Base-by-base conservation (phyloP, 805 yeast genomes). In the Peterozyma toletana region DNA sequence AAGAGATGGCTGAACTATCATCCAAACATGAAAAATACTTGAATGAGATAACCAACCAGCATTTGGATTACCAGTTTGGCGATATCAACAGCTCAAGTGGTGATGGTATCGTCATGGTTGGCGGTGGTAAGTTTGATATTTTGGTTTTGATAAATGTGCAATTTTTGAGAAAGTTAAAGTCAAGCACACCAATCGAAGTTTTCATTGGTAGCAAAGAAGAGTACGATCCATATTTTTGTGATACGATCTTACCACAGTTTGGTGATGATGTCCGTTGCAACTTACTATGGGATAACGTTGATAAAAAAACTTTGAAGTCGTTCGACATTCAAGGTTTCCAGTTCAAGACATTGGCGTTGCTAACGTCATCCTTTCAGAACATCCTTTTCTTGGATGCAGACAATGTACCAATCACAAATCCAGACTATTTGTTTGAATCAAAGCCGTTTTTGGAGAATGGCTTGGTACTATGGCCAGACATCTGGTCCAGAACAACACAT, bases 381-480 rank as follows among this genome's bases (percentile, higher is more conserved):
- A 71, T 67, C 21, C 51, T 73, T n/a, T 52, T 66, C 11, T 57
- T 73, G 38, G 75, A 73, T 48, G 65, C 74, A 37, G 77, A 73
- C 48, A 70, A 66, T 43, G 52, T 72, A 30, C 64, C 71, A 36
- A 57, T 72, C 40, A 64, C 60, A 48, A 59, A 68, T 40, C 63
- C 71, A 37, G 70, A 67, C 43, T 46, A 50, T 9, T 35, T 66
- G 11, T 63, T 64, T 56, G 63, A 64, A 2, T 59, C 69, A 15
- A 71, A 73, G 41, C 77, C 83, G 4, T 82, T 71, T 56, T 50
- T 51, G 18, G 58, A 70, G 5, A 57, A 65, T 16, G 88, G 88
- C 3, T 59, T 83, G 49, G 69, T 83, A 21, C 60, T 75, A 7
- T 87, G 95, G 91, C 90, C 91, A 3, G 95, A 86, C 61, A 85